Base-by-base conservation (phyloP, 768 basidiomycete genomes). In the Melanogaster broomeanus region DNA sequence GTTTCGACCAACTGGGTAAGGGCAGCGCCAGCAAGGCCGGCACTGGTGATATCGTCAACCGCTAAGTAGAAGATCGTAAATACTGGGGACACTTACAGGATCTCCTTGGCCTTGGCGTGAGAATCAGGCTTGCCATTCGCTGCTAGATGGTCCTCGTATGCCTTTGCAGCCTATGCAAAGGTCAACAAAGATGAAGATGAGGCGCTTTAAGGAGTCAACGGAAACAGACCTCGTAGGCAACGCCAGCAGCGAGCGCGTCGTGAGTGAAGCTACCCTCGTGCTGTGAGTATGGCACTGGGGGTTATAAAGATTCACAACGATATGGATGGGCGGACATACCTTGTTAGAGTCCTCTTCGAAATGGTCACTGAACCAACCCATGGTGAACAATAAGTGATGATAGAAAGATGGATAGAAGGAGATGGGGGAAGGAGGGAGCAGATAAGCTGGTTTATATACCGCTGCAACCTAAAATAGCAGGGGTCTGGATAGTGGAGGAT, bases 71-170 rank as follows among this genome's bases (percentile, higher is more conserved):
- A 4, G 6, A 8, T 6, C n/a, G 16, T 30, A 9, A 1, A 24
- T 3, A 21, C 9, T 11, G 6, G 6, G 24, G 10, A 35, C 19
- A n/a, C 64, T 49, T 25, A 61, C 63, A 57, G 0, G 16, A 67
- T 0, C 18, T 62, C 55, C 42, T 67, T 58, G 38, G 65, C 64
- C 47, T 39, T 6, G 28, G 62, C 63, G 13, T 67, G 63, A 6
- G 1, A 34, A 12, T 48, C 48, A 27, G 63, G 66, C n/a, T 52
- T 16, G 28, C 64, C 65, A 1, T 62, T 53, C n/a, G 0, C 1
- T 1, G 44, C 53, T 1, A 24, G 0, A 31, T 62, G 63, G 0
- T 62, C 1, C 51, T 66, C 61, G 21, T 61, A 66, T 3, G 51
- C 45, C 42, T 61, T 62, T 22, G 42, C 7, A 37, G 47, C 56